A percentile compares a stretch with the other conserved stretches of the same genome.
Evolutionary conservation across 345 rosid genomes (phyloP).

Genomic region (Camelina neglecta): DNA sequence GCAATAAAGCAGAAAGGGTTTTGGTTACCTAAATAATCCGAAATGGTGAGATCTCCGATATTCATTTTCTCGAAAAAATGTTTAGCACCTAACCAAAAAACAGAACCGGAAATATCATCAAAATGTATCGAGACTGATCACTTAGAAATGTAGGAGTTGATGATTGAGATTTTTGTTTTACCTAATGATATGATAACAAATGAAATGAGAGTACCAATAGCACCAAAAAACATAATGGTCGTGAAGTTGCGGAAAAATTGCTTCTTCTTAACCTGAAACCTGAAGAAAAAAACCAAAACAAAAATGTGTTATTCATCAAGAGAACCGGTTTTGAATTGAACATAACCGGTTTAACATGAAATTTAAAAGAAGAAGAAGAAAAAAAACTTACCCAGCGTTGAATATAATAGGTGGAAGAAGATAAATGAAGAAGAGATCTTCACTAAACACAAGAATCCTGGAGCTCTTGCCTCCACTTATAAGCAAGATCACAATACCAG

Average conservation of each 20-base stretch:
- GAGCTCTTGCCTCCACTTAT: constrained; percentile 83
- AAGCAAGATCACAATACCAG: constrained; percentile 83
- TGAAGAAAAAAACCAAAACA: constrained; percentile 23
- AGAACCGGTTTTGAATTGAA: not conserved
- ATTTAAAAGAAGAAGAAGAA: not conserved
- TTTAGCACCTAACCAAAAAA: constrained; percentile 60
- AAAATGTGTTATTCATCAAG: constrained; percentile 9
- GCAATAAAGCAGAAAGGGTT: not conserved
- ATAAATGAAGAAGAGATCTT: constrained; percentile 95
- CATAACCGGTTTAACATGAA: not conserved
- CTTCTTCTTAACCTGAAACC: constrained; percentile 99
- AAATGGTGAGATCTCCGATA: constrained; percentile 61
- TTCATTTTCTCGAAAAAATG: constrained; percentile 76
- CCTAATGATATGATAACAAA: constrained; percentile 79
- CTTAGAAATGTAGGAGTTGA: not conserved
- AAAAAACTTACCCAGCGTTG: constrained; percentile 77
- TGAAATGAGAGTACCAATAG: constrained; percentile 92
- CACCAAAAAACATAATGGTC: constrained; percentile 95
- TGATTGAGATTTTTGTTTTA: constrained; percentile 36
- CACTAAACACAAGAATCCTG: constrained; percentile 86
- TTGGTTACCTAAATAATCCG: constrained; percentile 81
- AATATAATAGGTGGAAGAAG: constrained; percentile 98
- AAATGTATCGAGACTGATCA: constrained; percentile 1
- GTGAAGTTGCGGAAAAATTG: constrained; percentile 96
- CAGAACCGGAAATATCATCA: not conserved